A percentile compares a stretch with the other conserved stretches of the same genome.
phyloP scores from a whole-genome alignment of 805 yeast genomes.

The Pichia sporocuriosa region DNA sequence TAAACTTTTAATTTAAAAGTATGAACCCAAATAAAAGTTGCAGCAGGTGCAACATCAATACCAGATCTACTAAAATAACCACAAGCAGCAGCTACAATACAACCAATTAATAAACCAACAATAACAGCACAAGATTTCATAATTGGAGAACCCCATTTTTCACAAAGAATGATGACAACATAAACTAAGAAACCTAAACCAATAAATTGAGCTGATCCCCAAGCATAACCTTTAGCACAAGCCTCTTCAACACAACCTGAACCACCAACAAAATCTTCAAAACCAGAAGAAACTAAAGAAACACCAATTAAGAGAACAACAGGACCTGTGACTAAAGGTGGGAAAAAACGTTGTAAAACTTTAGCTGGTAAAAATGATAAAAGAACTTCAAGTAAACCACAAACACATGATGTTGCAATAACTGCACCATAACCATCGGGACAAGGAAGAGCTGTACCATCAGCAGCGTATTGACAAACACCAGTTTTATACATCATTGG shows the following conservation, averaged over 20 bases:
- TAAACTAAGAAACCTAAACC: conserved; percentile 85
- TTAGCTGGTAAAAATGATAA: conserved; percentile 75
- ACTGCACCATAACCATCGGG: conserved; percentile 89
- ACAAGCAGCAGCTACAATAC: conserved; percentile 87
- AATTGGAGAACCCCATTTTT: conserved; percentile 88
- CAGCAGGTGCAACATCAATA: conserved; percentile 71
- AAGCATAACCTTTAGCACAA: conserved; percentile 48
- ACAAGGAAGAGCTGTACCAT: conserved; percentile 68
- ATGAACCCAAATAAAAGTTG: conserved; percentile 80
- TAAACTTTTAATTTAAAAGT: conserved; percentile 72
- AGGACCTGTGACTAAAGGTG: conserved; percentile 90
- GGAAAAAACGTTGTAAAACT: conserved; percentile 65
- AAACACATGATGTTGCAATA: conserved; percentile 70
- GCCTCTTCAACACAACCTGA: conserved; percentile 43
- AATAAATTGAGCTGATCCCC: conserved; percentile 84
- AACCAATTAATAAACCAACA: conserved; percentile 75
- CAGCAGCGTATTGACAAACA: conserved; percentile 52
- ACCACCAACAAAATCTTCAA: conserved; percentile 86
- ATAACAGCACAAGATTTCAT: conserved; percentile 93
- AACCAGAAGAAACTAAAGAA: conserved; percentile 60
- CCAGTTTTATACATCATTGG: conserved; percentile 78
- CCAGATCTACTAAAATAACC: conserved; percentile 61
- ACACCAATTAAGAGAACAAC: conserved; percentile 83
- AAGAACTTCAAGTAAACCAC: conserved; percentile 67
- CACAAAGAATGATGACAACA: conserved; percentile 65